Conservation (phyloP, 139 green algal genomes). For the Astrephomene gubernaculifera region DNA sequence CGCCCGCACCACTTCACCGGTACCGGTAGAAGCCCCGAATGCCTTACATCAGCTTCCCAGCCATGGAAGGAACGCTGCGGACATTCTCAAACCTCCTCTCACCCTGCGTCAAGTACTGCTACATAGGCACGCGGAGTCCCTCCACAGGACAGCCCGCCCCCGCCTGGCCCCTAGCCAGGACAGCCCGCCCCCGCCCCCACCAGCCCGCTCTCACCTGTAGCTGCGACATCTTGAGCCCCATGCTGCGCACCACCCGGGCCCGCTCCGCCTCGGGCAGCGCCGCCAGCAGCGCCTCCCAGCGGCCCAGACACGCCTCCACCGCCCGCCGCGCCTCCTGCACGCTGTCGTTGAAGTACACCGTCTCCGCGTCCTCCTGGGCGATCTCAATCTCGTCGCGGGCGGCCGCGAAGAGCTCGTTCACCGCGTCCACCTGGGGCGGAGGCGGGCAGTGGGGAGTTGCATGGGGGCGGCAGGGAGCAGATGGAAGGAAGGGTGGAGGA, state of each 20-base stretch:
- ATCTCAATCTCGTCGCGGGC: constrained; percentile 68
- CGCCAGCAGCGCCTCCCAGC: constrained; percentile 53
- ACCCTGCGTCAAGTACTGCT: too few relatives aligned
- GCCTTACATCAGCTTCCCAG: not conserved
- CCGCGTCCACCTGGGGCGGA: constrained; percentile 54
- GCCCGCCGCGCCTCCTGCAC: constrained; percentile 22
- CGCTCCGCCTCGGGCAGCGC: constrained; percentile 46
- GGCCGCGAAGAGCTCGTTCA: constrained; percentile 65
- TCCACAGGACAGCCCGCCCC: too few relatives aligned
- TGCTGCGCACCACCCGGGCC: constrained; percentile 52
- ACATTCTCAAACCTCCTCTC: too few relatives aligned
- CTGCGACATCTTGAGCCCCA: constrained; percentile 72
- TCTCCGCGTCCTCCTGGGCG: constrained; percentile 53
- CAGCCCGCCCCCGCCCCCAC: not conserved
- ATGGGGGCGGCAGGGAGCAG: not conserved
- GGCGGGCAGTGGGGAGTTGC: not conserved
- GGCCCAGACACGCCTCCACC: constrained; percentile 41
- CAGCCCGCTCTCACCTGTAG: constrained; percentile 48
- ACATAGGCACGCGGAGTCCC: too few relatives aligned
- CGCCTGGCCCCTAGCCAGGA: too few relatives aligned
- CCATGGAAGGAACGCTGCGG: too few relatives aligned
- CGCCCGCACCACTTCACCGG: not conserved
- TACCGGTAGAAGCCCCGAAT: not conserved
- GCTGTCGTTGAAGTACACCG: constrained; percentile 59
- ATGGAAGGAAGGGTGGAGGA: not conserved